Base-by-base conservation (phyloP, 1,284 basidiomycete genomes). In the Coniophora puteana region DNA sequence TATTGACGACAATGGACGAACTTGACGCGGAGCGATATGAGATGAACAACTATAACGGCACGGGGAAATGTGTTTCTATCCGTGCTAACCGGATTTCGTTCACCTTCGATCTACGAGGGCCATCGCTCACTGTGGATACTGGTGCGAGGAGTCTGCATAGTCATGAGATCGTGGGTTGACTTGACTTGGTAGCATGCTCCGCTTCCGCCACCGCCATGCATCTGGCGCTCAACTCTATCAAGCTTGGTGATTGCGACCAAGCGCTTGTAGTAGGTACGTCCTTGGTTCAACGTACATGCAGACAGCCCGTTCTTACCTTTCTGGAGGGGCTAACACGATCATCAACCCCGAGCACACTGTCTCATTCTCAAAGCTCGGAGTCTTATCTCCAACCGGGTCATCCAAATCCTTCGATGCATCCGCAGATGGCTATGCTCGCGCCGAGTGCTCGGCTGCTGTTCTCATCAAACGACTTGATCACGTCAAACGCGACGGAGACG, bases 51-150 rank as follows among this genome's bases (percentile, higher is more conserved):
- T 53, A 51, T 38, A 56, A 49, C 14, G 55, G 55, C 28, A 41
- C 55, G 18, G 55, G 57, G 20, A 52, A 57, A 6, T 55, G 51
- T 39, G 45, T 60, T 16, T 58, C 56, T 14, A 60, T 57, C 41
- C 51, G 50, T 11, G 59, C 58, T 22, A 14, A 51, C 44, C 10
- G 45, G 28, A 24, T 37, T 36, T 74, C 74, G 12, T 72, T 72
- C 43, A 63, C 8, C 6, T 14, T 34, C 38, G 27, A 30, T 5
- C 37, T 76, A 18, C 54, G 36, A 10, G 46, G 49, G 36, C 32
- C 47, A 5, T 13, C 33, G 22, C 38, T 41, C 4, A 39, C 70
- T 10, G 51, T 67, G 0, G 74, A 76, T 46, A 75, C 74, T 1
- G 74, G 26, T 27, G 26, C 14, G 26, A 27, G 10, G 26, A 10